Evolutionary conservation across 2,329 filamentous ascomycete genomes (phyloP).

Genomic region (Beauveria brongniartii): DNA sequence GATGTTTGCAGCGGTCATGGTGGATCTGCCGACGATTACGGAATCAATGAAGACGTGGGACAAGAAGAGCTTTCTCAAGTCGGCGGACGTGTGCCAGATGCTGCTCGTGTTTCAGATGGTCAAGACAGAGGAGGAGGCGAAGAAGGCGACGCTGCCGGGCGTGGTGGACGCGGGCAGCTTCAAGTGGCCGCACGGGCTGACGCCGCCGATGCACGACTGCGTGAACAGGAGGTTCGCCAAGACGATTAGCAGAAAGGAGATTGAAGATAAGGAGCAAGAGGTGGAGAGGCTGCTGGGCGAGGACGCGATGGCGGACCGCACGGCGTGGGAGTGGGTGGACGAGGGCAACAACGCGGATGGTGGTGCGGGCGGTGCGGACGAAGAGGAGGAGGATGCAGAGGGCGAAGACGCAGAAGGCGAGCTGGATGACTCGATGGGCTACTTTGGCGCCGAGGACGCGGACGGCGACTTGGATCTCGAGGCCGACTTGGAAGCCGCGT

Average conservation of each 20-base stretch:
- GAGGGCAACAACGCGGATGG: conserved; percentile 36
- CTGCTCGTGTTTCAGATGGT: conserved; percentile 67
- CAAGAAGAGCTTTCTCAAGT: conserved; percentile 79
- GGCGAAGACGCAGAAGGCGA: conserved; percentile 44
- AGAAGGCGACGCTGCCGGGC: conserved; percentile 57
- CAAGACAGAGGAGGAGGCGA: conserved; percentile 56
- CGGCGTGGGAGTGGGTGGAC: conserved; percentile 58
- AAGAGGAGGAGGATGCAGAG: conserved; percentile 43
- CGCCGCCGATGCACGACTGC: conserved; percentile 80
- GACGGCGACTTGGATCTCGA: conserved; percentile 43
- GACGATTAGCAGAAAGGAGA: conserved; percentile 72
- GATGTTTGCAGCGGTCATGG: conserved; percentile 68
- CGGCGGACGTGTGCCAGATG: conserved; percentile 84
- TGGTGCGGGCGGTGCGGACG: conserved; percentile 47
- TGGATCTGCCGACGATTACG: conserved; percentile 79
- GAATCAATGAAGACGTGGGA: conserved; percentile 95
- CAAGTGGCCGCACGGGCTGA: conserved; percentile 78
- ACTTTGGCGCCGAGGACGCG: conserved; percentile 26
- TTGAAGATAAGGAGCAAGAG: conserved; percentile 74
- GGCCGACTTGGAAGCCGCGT: conserved; percentile 46
- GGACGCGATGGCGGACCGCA: conserved; percentile 54
- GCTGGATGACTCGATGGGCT: conserved; percentile 34
- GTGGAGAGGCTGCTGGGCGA: conserved; percentile 66
- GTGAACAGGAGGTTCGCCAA: conserved; percentile 77
- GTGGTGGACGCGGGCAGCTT: conserved; percentile 58